phyloP scores from a whole-genome alignment of 2,329 filamentous ascomycete species.

The Penicillium sp. region DNA sequence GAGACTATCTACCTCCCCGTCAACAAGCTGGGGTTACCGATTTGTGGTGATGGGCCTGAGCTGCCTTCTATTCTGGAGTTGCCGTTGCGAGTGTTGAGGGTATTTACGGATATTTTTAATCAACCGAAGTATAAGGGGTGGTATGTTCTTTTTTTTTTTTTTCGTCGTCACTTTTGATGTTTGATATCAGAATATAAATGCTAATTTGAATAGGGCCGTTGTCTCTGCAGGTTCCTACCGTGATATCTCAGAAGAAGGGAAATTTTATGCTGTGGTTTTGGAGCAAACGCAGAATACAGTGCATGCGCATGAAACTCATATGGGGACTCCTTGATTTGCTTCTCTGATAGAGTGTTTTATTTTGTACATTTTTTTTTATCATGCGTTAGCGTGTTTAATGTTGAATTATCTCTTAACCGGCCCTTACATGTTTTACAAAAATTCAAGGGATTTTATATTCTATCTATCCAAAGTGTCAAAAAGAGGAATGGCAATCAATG shows the following conservation, averaged over 20 bases:
- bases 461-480: no score
- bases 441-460: no score
- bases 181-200: neutral
- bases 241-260: constrained; percentile 37
- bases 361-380: no score
- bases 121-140: constrained; percentile 40
- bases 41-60: constrained; percentile 33
- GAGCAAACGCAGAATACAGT: constrained; percentile 27
- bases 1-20: constrained; percentile 34
- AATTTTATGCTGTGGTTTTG: constrained; percentile 38
- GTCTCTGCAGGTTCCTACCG: constrained; percentile 36
- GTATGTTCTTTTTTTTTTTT: constrained; percentile 19
- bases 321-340: constrained; percentile 5
- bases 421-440: no score
- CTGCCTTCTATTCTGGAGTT: constrained; percentile 36
- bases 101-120: constrained; percentile 43
- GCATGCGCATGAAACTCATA: constrained; percentile 1
- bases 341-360: no score
- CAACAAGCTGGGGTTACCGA: constrained; percentile 38
- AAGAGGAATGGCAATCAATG: no score
- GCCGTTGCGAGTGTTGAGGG: constrained; percentile 33
- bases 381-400: no score
- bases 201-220: constrained; percentile 29
- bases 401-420: no score
- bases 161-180: no score